A percentile compares a stretch with the other conserved stretches of the same genome.
Evolutionary conservation across 23 red algal species (phyloP).

Genomic region (Gracilaria gracilis): DNA sequence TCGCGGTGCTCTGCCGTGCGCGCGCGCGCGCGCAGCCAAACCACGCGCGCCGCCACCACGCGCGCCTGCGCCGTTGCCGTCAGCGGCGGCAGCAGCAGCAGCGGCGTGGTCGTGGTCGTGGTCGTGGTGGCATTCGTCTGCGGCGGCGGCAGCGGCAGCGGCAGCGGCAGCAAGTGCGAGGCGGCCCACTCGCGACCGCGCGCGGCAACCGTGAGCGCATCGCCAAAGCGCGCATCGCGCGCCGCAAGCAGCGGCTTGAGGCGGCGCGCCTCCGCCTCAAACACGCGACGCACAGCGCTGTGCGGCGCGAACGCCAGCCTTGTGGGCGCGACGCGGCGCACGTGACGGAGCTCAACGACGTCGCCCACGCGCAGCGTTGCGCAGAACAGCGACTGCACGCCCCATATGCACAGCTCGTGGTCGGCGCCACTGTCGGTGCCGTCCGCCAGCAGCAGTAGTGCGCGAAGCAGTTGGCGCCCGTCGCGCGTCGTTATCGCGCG

Average conservation of each 20-base stretch:
- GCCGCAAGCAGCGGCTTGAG: not conserved
- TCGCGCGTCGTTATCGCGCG: not conserved
- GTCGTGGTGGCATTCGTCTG: no score
- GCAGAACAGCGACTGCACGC: not conserved
- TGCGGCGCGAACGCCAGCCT: not conserved
- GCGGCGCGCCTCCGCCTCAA: not conserved
- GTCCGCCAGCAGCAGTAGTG: not conserved
- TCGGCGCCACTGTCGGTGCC: not conserved
- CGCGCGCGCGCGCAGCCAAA: not conserved
- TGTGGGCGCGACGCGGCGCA: not conserved
- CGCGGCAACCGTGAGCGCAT: no score
- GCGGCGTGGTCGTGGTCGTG: no score
- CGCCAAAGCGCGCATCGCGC: not conserved
- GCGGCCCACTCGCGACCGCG: not conserved
- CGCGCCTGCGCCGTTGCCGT: not conserved
- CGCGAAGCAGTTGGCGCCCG: not conserved
- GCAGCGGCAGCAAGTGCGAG: not conserved
- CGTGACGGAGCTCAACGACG: not conserved
- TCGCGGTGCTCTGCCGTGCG: not conserved
- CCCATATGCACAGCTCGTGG: not conserved
- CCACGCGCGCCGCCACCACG: not conserved
- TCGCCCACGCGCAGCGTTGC: not conserved
- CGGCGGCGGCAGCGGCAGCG: not conserved
- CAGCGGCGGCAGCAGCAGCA: not conserved
- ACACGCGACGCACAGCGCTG: not conserved